These are phyloP conservation scores for Pseudotsuga menziesii DNA, from an alignment of 75 land plant species.

Conservation along the genomic window DNA sequence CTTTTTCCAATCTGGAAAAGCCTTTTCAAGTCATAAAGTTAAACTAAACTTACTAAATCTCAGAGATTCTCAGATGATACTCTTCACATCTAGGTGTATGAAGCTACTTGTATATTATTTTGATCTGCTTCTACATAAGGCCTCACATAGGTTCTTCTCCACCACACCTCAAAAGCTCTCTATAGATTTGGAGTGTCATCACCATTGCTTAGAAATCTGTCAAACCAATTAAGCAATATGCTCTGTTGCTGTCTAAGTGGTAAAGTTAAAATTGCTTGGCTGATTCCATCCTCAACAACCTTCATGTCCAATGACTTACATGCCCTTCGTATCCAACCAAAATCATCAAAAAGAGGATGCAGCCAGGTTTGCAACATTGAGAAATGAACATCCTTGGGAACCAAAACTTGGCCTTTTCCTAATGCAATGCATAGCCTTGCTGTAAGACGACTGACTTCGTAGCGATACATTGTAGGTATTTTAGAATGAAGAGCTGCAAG, in stretches of 20 bases:
- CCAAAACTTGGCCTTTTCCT: slow-evolving; percentile 86
- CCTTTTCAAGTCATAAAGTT: background rate
- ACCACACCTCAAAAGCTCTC: slow-evolving; percentile 93
- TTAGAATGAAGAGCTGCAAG: slow-evolving; percentile 57
- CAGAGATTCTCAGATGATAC: too few species aligned
- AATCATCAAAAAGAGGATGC: slow-evolving; percentile 85
- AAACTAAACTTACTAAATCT: slow-evolving; percentile 8
- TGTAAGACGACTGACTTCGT: slow-evolving; percentile 82
- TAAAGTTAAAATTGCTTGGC: slow-evolving; percentile 84
- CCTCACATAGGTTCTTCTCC: slow-evolving; percentile 86
- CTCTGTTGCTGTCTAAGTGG: slow-evolving; percentile 79
- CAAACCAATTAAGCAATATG: slow-evolving; percentile 80
- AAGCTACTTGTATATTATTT: slow-evolving; percentile 15
- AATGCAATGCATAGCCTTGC: slow-evolving; percentile 83
- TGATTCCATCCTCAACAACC: slow-evolving; percentile 84
- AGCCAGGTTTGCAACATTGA: slow-evolving; percentile 73
- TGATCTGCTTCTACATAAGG: slow-evolving; percentile 39
- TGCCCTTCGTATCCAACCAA: slow-evolving; percentile 92
- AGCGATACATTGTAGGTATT: slow-evolving; percentile 73
- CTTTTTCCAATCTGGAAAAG: slow-evolving; percentile 10
- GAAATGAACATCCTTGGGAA: slow-evolving; percentile 71
- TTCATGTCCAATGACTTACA: slow-evolving; percentile 75
- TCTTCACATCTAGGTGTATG: too few species aligned
- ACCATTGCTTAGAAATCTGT: slow-evolving; percentile 70
- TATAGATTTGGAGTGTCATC: slow-evolving; percentile 93